A percentile compares a stretch with the other conserved stretches of the same genome.
Evolutionary conservation across 164 flowering plant genomes (phyloP).

Genomic region (Cinnamomum micranthum): DNA sequence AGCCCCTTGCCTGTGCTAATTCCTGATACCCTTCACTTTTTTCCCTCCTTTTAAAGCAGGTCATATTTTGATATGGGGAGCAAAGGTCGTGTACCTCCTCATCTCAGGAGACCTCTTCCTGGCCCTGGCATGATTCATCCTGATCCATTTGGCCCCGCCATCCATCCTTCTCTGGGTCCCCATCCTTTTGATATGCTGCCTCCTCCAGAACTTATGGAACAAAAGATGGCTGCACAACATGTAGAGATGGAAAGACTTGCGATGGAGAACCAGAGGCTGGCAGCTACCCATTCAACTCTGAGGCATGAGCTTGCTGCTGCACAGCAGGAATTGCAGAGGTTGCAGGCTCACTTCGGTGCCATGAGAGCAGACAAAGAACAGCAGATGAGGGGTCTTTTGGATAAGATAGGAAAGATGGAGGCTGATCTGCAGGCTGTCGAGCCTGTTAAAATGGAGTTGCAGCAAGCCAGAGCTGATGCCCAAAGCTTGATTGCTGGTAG

Average conservation of each 20-base stretch:
- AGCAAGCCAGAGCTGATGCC: slow-evolving; percentile 79
- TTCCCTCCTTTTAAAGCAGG: too few relatives aligned
- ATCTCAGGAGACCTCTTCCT: slow-evolving; percentile 55
- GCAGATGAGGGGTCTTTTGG: slow-evolving; percentile 52
- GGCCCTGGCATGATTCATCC: slow-evolving; percentile 60
- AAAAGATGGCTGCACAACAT: slow-evolving; percentile 77
- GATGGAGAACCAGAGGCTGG: slow-evolving; percentile 87
- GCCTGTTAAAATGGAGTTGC: slow-evolving; percentile 62
- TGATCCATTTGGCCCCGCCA: slow-evolving; percentile 58
- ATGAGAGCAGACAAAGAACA: slow-evolving; percentile 72
- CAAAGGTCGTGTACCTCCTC: slow-evolving; percentile 73
- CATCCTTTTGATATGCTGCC: slow-evolving; percentile 66
- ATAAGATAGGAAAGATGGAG: slow-evolving; percentile 73
- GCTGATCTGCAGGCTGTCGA: slow-evolving; percentile 59
- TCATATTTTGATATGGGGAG: slow-evolving; percentile 52
- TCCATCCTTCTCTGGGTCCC: slow-evolving; percentile 47
- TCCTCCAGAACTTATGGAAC: slow-evolving; percentile 80
- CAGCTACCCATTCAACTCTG: slow-evolving; percentile 74
- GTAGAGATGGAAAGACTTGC: slow-evolving; percentile 78
- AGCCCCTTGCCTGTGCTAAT: too few relatives aligned
- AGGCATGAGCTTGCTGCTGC: slow-evolving; percentile 89
- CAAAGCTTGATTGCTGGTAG: slow-evolving; percentile 56
- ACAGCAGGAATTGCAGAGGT: slow-evolving; percentile 73
- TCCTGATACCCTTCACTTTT: too few relatives aligned
- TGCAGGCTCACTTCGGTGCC: slow-evolving; percentile 60